These are phyloP conservation scores for Dothideomycetes sp. DNA, from an alignment of 2,329 filamentous ascomycete genomes.

Conservation along the genomic window DNA sequence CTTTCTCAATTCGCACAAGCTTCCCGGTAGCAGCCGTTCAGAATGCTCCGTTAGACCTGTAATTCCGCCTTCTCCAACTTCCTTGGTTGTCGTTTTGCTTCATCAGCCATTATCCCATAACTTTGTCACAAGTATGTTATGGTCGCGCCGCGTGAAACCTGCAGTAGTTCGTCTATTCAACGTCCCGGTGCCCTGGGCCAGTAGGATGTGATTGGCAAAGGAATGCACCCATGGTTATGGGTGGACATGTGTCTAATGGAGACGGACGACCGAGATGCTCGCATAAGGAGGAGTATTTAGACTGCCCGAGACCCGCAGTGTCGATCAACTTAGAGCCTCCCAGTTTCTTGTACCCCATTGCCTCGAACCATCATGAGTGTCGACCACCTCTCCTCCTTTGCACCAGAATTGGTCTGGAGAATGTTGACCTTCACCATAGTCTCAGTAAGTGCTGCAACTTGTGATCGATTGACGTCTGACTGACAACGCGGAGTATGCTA, in stretches of 20 bases:
- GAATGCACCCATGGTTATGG: too few relatives aligned
- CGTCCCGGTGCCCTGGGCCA: not conserved
- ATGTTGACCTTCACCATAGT: not conserved
- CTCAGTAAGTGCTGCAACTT: not conserved
- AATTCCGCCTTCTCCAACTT: constrained; percentile 4
- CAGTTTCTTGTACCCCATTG: not conserved
- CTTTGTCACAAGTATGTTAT: constrained; percentile 3
- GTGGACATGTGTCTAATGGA: too few relatives aligned
- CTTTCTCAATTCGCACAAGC: too few relatives aligned
- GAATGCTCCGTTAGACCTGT: too few relatives aligned
- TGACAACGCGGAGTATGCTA: not conserved
- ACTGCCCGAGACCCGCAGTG: constrained; percentile 5
- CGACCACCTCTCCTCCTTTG: not conserved
- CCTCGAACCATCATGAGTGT: not conserved
- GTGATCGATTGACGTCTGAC: not conserved
- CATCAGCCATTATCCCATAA: constrained; percentile 6
- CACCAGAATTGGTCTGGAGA: constrained; percentile 1
- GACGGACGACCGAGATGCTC: too few relatives aligned
- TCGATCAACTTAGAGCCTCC: not conserved
- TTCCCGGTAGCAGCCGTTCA: too few relatives aligned
- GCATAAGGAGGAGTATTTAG: too few relatives aligned
- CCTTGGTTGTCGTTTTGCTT: constrained; percentile 2
- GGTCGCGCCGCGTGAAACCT: constrained; percentile 2
- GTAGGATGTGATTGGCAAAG: constrained; percentile 2
- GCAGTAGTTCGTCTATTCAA: constrained; percentile 11